Evolutionary conservation across 1,284 basidiomycete genomes (phyloP), one percentile per base, ranked within the genome.

Genomic region (Pascua guehoae): DNA sequence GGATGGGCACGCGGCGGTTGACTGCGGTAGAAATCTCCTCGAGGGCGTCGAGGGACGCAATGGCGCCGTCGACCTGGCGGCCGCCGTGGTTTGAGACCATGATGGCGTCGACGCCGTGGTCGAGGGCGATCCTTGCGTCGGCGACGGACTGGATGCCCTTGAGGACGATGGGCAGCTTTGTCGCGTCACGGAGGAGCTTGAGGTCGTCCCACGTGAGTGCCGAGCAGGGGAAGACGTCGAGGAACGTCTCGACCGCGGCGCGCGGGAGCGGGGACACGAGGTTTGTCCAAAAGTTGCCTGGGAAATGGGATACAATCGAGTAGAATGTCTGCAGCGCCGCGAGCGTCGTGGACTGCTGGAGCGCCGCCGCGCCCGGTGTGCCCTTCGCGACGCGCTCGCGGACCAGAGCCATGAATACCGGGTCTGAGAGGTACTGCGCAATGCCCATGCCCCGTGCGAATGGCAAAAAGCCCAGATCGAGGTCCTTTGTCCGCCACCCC

Each of bases 21-120:
- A 91, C 77, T 50, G 81, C 83, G 1, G 38, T 16, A 32, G 64
- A 53, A 40, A 70, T 63, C 48, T 82, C 82, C 76, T 75, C 24
- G 5, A 91, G 81, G 2, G 86, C 86, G 63, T 84, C 83, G 14
- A 91, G 76, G 1, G 88, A 84, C 0, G 85, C 83, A 12, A 90
- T 82, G 1, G 85, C 86, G 4, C 88, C 88, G 68, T 92, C 89
- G 5, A 92, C 81, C 72, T 91, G 89, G 38, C 88, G 81, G 1
- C 88, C 89, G 36, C 88, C 89, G 66, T 92, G 89, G 68, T 91
- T 91, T 8, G 86, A 88, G 10, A 91, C 86, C 36, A 91, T 74
- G 59, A 92, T 87, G 2, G 86, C 89, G 61, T 91, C 84, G 11
- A 85, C 80, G 1, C 84, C 83, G 15, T 81, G 68, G 17, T 86